These are phyloP conservation scores for Biscutella laevigata DNA, from an alignment of 441 rosid genomes.

Conservation along the genomic window DNA sequence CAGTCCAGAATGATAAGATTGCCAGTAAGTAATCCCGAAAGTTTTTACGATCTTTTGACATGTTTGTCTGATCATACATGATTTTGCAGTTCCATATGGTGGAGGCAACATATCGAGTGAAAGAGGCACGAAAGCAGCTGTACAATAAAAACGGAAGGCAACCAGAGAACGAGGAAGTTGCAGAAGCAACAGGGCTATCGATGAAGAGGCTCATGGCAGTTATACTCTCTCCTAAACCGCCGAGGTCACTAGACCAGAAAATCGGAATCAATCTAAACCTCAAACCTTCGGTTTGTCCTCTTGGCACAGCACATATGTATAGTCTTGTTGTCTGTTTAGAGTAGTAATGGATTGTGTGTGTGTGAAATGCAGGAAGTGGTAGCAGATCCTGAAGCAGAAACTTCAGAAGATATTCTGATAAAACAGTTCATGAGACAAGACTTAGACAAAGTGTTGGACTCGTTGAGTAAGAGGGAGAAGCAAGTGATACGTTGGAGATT, in stretches of 20 bases:
- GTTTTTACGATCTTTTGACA: not conserved
- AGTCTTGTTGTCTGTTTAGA: not conserved
- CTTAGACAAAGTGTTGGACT: conserved; percentile 66
- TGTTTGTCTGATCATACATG: conserved; percentile 9
- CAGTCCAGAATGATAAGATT: conserved; percentile 77
- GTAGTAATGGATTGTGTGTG: not conserved
- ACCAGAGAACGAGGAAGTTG: conserved; percentile 76
- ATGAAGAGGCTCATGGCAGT: conserved; percentile 77
- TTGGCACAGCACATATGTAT: not conserved
- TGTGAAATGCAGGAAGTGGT: conserved; percentile 55
- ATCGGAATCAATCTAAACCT: conserved; percentile 58
- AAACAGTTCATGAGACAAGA: conserved; percentile 76
- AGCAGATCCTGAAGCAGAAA: conserved; percentile 68
- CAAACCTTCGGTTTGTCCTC: conserved; percentile 62
- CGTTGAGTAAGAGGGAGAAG: conserved; percentile 57
- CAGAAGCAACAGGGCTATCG: conserved; percentile 76
- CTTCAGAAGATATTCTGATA: conserved; percentile 52
- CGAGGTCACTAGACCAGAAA: conserved; percentile 82
- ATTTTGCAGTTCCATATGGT: conserved; percentile 74
- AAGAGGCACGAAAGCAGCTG: conserved; percentile 72
- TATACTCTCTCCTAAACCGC: conserved; percentile 63
- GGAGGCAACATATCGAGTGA: conserved; percentile 79
- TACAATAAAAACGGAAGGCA: conserved; percentile 56
- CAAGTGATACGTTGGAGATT: conserved; percentile 82
- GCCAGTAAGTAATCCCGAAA: conserved; percentile 49